Base-by-base conservation (phyloP, 768 basidiomycete species). In the Mycena metata region DNA sequence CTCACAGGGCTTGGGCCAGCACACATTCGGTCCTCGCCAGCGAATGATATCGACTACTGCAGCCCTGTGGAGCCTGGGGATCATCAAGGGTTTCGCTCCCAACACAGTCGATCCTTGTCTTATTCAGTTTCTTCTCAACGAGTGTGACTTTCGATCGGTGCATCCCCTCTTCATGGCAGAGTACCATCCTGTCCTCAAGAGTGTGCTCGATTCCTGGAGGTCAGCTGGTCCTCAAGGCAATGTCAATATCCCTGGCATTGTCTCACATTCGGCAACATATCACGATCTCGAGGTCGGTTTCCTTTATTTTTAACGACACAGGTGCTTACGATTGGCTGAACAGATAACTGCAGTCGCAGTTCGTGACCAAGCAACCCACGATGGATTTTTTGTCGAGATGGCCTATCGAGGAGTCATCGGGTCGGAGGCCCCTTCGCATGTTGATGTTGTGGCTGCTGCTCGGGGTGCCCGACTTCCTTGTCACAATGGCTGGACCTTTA, bases 121-220 rank as follows among this genome's bases (percentile, higher is more conserved):
- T 5, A 36, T 58, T 36, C 56, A 58, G 23, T 58, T 58, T 24
- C 56, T 58, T 41, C 39, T 58, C 39, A n/a, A 58, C 41, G 56
- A 43, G 5, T 16, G 56, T 35, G 56, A 58, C 26, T 24, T 58
- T 11, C n/a, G 26, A 19, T 41, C 56, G 12, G 39, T 58, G 6
- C 56, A 43, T n/a, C 56, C n/a, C n/a, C 56, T 42, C 39, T 43
- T 58, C 56, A 58, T 58, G 6, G 56, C 39, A 5, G 39, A 58
- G 24, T 58, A 24, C n/a, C 56, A 58, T 21, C 56, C 56, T 3
- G 23, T 24, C 26, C 11, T 58, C 56, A 41, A 43, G 15, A 24
- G 19, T 43, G 41, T 58, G n/a, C 16, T 8, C 21, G 21, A 43
- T 24, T 21, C 56, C 15, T 58, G 56, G 56, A 58, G 24, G 15